Evolutionary conservation across 306 rosid genomes (phyloP).

Genomic region (Gillenia trifoliata): DNA sequence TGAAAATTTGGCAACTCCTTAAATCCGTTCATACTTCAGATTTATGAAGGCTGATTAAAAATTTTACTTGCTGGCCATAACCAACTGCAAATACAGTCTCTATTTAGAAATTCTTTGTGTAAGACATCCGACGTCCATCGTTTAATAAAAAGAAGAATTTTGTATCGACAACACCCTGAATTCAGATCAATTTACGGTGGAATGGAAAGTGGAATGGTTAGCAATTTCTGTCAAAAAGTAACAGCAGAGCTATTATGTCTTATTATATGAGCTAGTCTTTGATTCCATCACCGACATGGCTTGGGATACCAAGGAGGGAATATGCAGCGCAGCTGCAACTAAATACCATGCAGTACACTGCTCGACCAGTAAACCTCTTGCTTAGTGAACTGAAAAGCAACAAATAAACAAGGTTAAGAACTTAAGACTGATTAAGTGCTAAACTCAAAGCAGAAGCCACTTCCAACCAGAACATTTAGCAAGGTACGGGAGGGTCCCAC

Average conservation of each 20-base stretch:
- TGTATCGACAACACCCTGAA: background rate
- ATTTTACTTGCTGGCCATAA: background rate
- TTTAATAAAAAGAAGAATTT: no score
- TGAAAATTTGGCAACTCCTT: background rate
- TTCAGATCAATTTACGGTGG: background rate
- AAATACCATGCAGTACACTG: background rate
- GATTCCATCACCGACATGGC: slow-evolving; percentile 27
- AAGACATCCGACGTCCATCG: no score
- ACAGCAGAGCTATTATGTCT: slow-evolving; percentile 9
- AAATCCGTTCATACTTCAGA: background rate
- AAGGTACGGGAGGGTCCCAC: slow-evolving; percentile 39
- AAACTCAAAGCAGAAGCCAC: slow-evolving; percentile 7
- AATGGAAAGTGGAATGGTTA: background rate
- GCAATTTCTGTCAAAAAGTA: background rate
- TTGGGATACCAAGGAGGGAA: slow-evolving; percentile 27
- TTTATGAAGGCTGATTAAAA: no score
- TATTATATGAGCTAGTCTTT: slow-evolving; percentile 19
- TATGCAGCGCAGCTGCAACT: slow-evolving; percentile 11
- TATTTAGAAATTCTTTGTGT: no score
- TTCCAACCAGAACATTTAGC: slow-evolving; percentile 27
- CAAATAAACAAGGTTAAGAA: slow-evolving; percentile 15
- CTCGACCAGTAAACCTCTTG: slow-evolving; percentile 13
- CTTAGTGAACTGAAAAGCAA: slow-evolving; percentile 29
- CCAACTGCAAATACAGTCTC: background rate
- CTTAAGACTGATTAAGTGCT: slow-evolving; percentile 9